phyloP scores from a whole-genome alignment of 352 stramenopile species.

The Elongisporangium undulatum region DNA sequence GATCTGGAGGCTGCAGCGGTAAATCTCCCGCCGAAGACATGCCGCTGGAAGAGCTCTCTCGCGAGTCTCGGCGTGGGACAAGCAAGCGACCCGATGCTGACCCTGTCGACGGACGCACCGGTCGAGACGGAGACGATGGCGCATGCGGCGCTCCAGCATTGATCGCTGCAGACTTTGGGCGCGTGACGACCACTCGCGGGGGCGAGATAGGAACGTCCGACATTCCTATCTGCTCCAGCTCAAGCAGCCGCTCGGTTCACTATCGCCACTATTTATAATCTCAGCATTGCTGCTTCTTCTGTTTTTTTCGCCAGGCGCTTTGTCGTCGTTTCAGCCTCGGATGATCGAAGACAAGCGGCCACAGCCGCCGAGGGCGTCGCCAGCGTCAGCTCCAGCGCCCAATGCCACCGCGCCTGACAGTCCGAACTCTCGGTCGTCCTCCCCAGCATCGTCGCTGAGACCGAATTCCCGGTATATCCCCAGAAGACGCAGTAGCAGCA shows the following conservation, averaged over 20 bases:
- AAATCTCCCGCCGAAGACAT: not conserved
- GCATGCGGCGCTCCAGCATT: not conserved
- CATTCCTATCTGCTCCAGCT: not conserved
- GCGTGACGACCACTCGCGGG: conserved; percentile 19
- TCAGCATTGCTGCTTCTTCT: not conserved
- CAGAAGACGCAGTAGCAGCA: conserved; percentile 6
- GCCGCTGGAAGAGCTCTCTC: not conserved
- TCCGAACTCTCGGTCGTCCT: not conserved
- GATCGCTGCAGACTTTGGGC: conserved; percentile 18
- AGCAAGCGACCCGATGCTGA: not conserved
- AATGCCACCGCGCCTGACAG: not conserved
- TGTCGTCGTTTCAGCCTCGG: conserved; percentile 8
- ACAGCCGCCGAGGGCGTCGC: conserved; percentile 11
- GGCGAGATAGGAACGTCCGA: conserved; percentile 1
- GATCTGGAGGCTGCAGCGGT: not conserved
- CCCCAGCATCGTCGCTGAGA: conserved; percentile 1
- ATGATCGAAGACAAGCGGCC: not conserved
- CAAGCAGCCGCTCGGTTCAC: no score
- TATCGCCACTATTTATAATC: not conserved
- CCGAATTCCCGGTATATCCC: not conserved
- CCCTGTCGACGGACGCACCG: not conserved
- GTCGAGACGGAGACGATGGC: not conserved
- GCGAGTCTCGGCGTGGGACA: not conserved
- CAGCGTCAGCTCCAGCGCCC: conserved; percentile 4
- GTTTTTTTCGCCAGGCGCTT: not conserved